Conservation (phyloP, 768 basidiomycete genomes). For the Psilocybe azurescens region DNA sequence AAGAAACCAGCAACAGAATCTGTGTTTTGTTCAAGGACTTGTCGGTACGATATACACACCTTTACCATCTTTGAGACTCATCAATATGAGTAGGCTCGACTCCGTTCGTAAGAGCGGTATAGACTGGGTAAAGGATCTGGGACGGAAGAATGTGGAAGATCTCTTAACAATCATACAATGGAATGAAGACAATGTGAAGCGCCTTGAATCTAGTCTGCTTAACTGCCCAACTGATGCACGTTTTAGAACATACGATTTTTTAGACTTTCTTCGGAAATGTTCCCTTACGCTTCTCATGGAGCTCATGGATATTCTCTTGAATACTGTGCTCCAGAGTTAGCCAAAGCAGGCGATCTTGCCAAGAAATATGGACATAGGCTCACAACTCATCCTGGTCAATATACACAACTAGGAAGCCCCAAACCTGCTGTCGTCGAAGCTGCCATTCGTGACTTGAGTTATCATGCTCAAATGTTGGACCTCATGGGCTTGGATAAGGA, state of each 20-base stretch:
- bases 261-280: constrained; percentile 90
- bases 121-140: constrained; percentile 83
- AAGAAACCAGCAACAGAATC: constrained; percentile 66
- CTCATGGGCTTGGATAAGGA: constrained; percentile 84
- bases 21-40: constrained; percentile 79
- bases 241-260: constrained; percentile 79
- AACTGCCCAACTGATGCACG: background rate
- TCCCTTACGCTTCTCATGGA: constrained; percentile 88
- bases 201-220: background rate
- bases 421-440: constrained; percentile 75
- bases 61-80: constrained; percentile 1
- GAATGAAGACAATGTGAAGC: constrained; percentile 82
- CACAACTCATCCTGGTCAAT: constrained; percentile 91
- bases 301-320: constrained; percentile 82
- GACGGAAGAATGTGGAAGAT: constrained; percentile 75
- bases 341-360: constrained; percentile 67
- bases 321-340: constrained; percentile 65
- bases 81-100: constrained; percentile 59
- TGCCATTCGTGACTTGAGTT: constrained; percentile 79
- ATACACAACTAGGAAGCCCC: constrained; percentile 82
- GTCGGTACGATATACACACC: constrained; percentile 42
- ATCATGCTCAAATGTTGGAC: constrained; percentile 90
- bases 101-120: constrained; percentile 82
- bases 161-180: constrained; percentile 80
- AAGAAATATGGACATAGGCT: constrained; percentile 76